Evolutionary conservation across 139 green algal genomes (phyloP).

Genomic region (Monoraphidium neglectum): DNA sequence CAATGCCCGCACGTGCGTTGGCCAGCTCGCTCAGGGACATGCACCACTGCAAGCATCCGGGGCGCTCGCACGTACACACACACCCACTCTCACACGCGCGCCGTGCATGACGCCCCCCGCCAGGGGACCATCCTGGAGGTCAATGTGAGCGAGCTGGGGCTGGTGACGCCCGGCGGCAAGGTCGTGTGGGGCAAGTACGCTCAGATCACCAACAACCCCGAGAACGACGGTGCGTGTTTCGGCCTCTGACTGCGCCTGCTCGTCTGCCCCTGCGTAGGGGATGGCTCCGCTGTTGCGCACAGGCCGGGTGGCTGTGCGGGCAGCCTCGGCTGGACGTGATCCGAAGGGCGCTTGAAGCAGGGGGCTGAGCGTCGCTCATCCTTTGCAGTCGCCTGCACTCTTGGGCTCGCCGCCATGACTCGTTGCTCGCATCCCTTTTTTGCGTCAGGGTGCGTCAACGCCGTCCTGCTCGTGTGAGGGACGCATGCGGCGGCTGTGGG

Average conservation of each 20-base stretch:
- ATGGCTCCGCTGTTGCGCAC: neutral
- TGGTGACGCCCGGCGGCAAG: slow-evolving; percentile 98
- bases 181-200: slow-evolving; percentile 99
- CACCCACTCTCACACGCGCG: too few relatives aligned
- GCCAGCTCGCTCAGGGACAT: too few relatives aligned
- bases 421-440: slow-evolving; percentile 98
- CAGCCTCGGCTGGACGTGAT: too few relatives aligned
- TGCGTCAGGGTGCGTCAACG: slow-evolving; percentile 99
- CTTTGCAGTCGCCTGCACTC: neutral
- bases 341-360: too few relatives aligned
- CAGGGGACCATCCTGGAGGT: slow-evolving; percentile 93
- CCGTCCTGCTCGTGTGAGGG: slow-evolving; percentile 93
- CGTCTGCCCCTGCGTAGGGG: neutral
- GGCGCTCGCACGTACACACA: too few relatives aligned
- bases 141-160: slow-evolving; percentile 97
- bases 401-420: slow-evolving; percentile 81
- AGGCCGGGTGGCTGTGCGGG: too few relatives aligned
- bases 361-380: neutral
- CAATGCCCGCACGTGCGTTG: too few relatives aligned
- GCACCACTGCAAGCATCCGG: too few relatives aligned
- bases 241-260: neutral
- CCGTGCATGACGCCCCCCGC: neutral
- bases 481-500: too few relatives aligned
- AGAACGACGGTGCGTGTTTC: slow-evolving; percentile 77
- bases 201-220: slow-evolving; percentile 88